A percentile compares a stretch with the other conserved stretches of the same genome.
These are phyloP conservation scores for Inga laurina DNA, from an alignment of 306 rosid species.

Conservation along the genomic window DNA sequence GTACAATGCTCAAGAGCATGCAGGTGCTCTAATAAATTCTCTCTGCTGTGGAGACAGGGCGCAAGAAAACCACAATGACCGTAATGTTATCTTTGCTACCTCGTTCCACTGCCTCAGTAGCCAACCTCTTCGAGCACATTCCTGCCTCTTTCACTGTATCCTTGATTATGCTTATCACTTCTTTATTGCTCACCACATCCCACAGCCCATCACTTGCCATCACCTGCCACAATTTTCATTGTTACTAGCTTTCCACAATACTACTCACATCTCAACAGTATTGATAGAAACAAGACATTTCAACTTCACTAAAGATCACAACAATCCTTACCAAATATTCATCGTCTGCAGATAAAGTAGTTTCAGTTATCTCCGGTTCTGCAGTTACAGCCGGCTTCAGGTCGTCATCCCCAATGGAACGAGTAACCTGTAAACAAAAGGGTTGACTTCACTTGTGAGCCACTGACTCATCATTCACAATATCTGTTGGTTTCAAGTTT, in stretches of 20 bases:
- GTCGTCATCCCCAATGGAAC: constrained; percentile 93
- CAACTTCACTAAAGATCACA: not conserved
- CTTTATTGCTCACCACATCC: constrained; percentile 78
- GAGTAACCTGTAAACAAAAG: constrained; percentile 67
- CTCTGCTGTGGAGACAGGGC: constrained; percentile 84
- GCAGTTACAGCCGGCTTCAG: constrained; percentile 96
- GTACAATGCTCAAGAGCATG: not conserved
- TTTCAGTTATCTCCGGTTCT: constrained; percentile 87
- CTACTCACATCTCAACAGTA: not conserved
- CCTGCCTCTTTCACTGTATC: constrained; percentile 91
- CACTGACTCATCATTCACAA: not conserved
- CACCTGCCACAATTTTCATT: constrained; percentile 47
- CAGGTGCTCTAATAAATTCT: constrained; percentile 64
- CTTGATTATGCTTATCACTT: constrained; percentile 64
- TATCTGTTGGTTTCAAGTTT: constrained; percentile 22
- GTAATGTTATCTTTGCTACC: constrained; percentile 93
- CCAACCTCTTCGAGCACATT: constrained; percentile 95
- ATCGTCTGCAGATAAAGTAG: constrained; percentile 61
- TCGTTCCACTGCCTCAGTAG: constrained; percentile 84
- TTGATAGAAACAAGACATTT: constrained; percentile 12
- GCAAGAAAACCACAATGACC: constrained; percentile 75
- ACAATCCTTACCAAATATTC: constrained; percentile 66
- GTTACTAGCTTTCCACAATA: not conserved
- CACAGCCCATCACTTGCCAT: constrained; percentile 97
- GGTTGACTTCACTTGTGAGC: not conserved